phyloP scores from a whole-genome alignment of 306 rosid species.

The Sicyos baderoa region DNA sequence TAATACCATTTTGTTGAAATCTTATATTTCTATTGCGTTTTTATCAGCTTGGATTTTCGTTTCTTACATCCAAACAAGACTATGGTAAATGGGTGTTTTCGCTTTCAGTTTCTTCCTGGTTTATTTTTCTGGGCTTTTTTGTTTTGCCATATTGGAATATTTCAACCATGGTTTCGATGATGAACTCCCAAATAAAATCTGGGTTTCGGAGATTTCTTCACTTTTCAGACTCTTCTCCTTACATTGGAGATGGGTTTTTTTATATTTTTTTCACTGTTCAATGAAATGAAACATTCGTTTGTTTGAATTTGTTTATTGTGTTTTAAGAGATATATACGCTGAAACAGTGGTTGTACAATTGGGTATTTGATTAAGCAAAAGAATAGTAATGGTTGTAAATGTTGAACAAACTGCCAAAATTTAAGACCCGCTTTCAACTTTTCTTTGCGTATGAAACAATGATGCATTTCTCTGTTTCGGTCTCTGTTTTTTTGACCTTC shows the following conservation, averaged over 20 bases:
- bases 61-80: constrained; percentile 42
- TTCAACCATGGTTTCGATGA: constrained; percentile 12
- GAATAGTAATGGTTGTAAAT: constrained; percentile 42
- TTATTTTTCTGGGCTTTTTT: not conserved
- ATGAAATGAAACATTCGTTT: not conserved
- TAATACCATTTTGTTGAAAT: constrained; percentile 23
- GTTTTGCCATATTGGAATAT: not conserved
- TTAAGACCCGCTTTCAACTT: constrained; percentile 25
- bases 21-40: constrained; percentile 24
- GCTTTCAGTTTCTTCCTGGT: constrained; percentile 28
- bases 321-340: constrained; percentile 19
- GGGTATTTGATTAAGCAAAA: constrained; percentile 34
- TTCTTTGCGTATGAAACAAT: constrained; percentile 31
- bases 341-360: constrained; percentile 32
- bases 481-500: constrained; percentile 28
- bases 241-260: constrained; percentile 22
- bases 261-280: constrained; percentile 14
- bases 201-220: constrained; percentile 28
- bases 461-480: constrained; percentile 36
- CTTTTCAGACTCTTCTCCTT: constrained; percentile 26
- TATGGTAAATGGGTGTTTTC: constrained; percentile 47
- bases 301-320: not conserved
- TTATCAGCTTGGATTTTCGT: constrained; percentile 43
- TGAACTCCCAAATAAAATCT: constrained; percentile 14
- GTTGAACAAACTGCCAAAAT: constrained; percentile 30